Evolutionary conservation across 257 asterid genomes (phyloP).

Genomic region (Solanum chmielewskii): DNA sequence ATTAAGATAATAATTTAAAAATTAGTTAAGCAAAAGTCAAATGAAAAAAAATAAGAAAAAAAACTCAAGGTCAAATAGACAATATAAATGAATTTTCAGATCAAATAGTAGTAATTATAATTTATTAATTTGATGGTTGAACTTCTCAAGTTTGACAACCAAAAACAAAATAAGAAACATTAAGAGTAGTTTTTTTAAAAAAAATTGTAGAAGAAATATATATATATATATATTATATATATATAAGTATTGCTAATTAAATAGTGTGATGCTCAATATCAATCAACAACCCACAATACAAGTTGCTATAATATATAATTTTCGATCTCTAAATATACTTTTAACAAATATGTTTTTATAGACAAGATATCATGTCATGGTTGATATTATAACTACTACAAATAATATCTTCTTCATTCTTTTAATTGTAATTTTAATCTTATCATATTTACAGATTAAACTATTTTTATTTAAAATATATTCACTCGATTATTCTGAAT

Average conservation of each 20-base stretch:
- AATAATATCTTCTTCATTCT: not conserved
- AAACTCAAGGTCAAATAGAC: not conserved
- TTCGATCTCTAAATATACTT: not conserved
- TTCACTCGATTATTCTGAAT: not conserved
- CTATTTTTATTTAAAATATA: accelerated
- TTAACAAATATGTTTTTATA: not conserved
- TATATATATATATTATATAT: not conserved
- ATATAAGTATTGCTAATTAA: not conserved
- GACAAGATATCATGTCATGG: not conserved
- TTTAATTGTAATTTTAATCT: not conserved
- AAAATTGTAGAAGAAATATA: not conserved
- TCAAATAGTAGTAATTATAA: not conserved
- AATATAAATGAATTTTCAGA: not conserved
- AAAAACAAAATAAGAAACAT: not conserved
- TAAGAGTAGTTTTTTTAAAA: not conserved
- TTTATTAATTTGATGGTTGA: not conserved
- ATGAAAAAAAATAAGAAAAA: not conserved
- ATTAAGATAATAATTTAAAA: not conserved
- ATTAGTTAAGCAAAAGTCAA: not conserved
- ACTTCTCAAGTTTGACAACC: not conserved
- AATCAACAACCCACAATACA: not conserved
- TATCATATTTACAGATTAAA: accelerated
- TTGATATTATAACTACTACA: not conserved
- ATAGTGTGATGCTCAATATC: not conserved
- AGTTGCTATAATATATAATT: not conserved